Evolutionary conservation across 306 rosid genomes (phyloP).

Genomic region (Dryas alaskensis): DNA sequence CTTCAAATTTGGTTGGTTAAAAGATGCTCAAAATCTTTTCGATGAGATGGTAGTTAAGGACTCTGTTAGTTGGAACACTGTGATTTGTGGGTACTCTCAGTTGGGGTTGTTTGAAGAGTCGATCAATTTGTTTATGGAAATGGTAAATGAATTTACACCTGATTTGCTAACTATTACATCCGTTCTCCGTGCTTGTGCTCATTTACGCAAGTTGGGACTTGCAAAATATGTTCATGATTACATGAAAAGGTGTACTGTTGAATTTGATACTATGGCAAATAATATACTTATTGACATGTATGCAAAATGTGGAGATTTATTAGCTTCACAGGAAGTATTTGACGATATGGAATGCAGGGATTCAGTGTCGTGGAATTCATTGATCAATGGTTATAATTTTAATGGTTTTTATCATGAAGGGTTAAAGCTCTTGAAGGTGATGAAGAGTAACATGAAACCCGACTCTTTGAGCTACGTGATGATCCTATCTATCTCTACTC

Average conservation of each 20-base stretch:
- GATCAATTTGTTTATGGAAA: slow-evolving; percentile 30
- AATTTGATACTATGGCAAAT: slow-evolving; percentile 33
- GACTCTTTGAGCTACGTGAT: slow-evolving; percentile 32
- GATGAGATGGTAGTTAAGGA: slow-evolving; percentile 52
- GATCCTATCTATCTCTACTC: slow-evolving; percentile 26
- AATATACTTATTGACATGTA: slow-evolving; percentile 50
- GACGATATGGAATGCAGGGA: slow-evolving; percentile 37
- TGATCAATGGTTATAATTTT: slow-evolving; percentile 45
- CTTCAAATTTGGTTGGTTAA: slow-evolving; percentile 23
- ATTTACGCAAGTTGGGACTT: slow-evolving; percentile 25
- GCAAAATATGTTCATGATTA: slow-evolving; percentile 48
- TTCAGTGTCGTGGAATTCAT: slow-evolving; percentile 57
- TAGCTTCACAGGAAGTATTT: slow-evolving; percentile 50
- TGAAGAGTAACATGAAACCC: slow-evolving; percentile 26
- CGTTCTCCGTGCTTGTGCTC: slow-evolving; percentile 35
- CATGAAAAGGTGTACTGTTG: slow-evolving; percentile 41
- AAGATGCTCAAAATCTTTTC: slow-evolving; percentile 40
- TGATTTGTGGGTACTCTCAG: slow-evolving; percentile 55
- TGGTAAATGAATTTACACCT: slow-evolving; percentile 30
- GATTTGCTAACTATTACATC: slow-evolving; percentile 36
- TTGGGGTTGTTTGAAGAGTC: slow-evolving; percentile 28
- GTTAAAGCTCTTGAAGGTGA: slow-evolving; percentile 26
- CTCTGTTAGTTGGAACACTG: slow-evolving; percentile 57
- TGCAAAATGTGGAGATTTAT: slow-evolving; percentile 48
- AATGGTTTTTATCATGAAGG: slow-evolving; percentile 27